Evolutionary conservation across 73 alveolate species (phyloP).

Genomic region (Blepharisma japonicum): DNA sequence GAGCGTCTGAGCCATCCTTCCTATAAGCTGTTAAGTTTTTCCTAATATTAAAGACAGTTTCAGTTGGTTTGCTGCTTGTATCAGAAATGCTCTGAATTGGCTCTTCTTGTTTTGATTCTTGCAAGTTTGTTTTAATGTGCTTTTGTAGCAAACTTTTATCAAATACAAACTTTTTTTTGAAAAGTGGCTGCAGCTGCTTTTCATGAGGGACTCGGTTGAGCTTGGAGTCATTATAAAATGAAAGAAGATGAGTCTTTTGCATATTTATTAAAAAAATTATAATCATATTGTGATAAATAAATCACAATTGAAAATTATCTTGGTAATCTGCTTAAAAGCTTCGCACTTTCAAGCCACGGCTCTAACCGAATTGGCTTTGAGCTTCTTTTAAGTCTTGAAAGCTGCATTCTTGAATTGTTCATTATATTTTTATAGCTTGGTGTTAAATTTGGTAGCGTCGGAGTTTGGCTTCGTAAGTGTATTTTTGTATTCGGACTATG

Average conservation of each 20-base stretch:
- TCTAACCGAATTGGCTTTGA: too few species aligned
- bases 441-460: too few species aligned
- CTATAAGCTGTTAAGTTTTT: background rate
- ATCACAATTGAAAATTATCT: too few species aligned
- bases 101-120: background rate
- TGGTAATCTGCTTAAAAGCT: too few species aligned
- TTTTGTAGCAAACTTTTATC: background rate
- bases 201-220: slow-evolving; percentile 14
- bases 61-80: background rate
- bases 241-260: slow-evolving; percentile 1
- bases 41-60: background rate
- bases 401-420: too few species aligned
- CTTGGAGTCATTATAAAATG: slow-evolving; percentile 17
- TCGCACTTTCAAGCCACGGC: too few species aligned
- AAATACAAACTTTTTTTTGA: background rate
- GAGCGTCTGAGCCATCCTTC: background rate
- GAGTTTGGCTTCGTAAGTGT: too few species aligned
- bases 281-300: too few species aligned
- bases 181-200: slow-evolving; percentile 13
- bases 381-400: too few species aligned
- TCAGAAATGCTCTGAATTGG: background rate
- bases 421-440: too few species aligned
- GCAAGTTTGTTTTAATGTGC: background rate
- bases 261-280: background rate
- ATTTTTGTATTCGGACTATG: too few species aligned